Conservation (phyloP, 257 asterid species). For the Marsdenia floribunda region DNA sequence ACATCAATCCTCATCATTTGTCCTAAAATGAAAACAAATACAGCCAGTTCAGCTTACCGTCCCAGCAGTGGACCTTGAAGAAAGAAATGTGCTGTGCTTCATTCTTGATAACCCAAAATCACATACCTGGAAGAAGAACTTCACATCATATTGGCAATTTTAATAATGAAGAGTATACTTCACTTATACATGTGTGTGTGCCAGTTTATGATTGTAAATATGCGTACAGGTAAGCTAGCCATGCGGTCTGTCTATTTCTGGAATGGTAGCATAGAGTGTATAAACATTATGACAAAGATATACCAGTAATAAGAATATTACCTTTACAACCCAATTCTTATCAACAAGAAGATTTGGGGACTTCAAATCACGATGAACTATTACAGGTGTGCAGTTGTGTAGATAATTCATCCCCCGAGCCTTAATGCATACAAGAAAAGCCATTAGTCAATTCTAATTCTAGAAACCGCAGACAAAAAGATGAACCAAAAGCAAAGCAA, state of each 20-base stretch:
- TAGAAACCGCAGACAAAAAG: slow-evolving; percentile 10
- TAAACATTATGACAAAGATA: slow-evolving; percentile 6
- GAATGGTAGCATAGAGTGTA: slow-evolving; percentile 6
- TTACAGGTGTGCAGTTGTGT: slow-evolving; percentile 82
- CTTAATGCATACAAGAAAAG: slow-evolving; percentile 29
- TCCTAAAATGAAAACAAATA: not conserved
- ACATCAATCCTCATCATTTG: not conserved
- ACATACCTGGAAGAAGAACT: slow-evolving; percentile 59
- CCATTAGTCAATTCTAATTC: not conserved
- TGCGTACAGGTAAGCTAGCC: not conserved
- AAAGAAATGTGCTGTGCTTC: slow-evolving; percentile 93
- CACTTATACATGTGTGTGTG: not conserved
- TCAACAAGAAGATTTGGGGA: slow-evolving; percentile 97
- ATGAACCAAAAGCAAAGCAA: slow-evolving; percentile 12
- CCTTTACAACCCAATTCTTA: slow-evolving; percentile 97
- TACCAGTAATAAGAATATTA: slow-evolving; percentile 28
- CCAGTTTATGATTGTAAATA: not conserved
- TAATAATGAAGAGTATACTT: not conserved
- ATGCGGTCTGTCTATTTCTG: no score
- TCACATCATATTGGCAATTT: slow-evolving; percentile 1
- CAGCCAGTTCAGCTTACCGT: slow-evolving; percentile 54
- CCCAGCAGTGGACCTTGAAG: slow-evolving; percentile 96
- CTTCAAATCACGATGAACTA: slow-evolving; percentile 96
- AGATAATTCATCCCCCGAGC: slow-evolving; percentile 98
- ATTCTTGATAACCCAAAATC: slow-evolving; percentile 91